Base-by-base conservation (phyloP, 2,329 filamentous ascomycete species). In the Penicillium verrucosum region DNA sequence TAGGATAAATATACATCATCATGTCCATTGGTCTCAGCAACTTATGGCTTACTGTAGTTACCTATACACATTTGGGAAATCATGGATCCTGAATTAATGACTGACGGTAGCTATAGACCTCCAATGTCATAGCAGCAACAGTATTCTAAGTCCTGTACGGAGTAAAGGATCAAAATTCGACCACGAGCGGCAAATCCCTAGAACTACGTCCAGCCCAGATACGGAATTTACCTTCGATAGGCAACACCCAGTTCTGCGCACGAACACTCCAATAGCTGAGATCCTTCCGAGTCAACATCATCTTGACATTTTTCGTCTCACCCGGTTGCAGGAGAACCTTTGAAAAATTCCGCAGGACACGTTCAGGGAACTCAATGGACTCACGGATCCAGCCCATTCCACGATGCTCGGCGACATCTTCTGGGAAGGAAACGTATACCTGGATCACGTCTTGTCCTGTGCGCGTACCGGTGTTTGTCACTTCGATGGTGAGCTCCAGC, bases 181-280 rank as follows among this genome's bases (percentile, higher is more conserved):
- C 69, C 42, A 66, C 53, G 38, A 74, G 59, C 12, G 67, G 65
- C 32, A 75, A 53, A 66, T 74, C 65, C 38, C 71, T 55, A 25
- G 71, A 75, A 57, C 73, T 75, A n/a, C 66, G 62, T 4, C 74
- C 73, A 38, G 71, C 71, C 64, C 68, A 70, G 21, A 76, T 68
- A 29, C 62, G 62, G 56, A 74, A 73, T 45, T 63, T 57, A 5
- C 68, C 69, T 16, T 79, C 74, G 1, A 69, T 72, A 1, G 82
- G 80, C 72, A 86, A 78, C 1, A 85, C 80, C 89, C 89, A 92
- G 62, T 90, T 89, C 75, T 90, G 87, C 40, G 75, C 69, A 6
- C 76, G 72, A 0, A 84, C 81, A 68, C 89, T 87, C 89, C 89
- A 91, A 44, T 89, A 87, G 62, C 88, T 90, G 54, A 91, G 55